Evolutionary conservation across 2,329 filamentous ascomycete species (phyloP), one percentile per base, ranked within the genome.

Genomic region (Tolypocladium ophioglossoides): DNA sequence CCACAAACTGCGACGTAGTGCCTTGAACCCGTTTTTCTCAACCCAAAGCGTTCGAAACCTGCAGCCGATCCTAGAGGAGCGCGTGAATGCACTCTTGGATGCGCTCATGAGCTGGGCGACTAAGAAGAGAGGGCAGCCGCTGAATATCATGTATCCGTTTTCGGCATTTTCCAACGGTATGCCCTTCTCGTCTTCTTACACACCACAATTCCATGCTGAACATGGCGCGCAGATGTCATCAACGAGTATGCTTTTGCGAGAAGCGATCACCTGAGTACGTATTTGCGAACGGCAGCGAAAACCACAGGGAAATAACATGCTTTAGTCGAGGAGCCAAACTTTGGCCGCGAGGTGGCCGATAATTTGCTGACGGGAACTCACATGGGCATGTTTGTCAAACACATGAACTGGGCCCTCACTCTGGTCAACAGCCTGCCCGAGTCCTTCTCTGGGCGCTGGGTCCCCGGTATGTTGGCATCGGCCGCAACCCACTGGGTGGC

Each of bases 181-280:
- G 59, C 14, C 32, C 49, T 6, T 6, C 38, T 7, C 4, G 4
- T 5, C 18, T 6, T 1, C 1, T 32, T 14, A 20, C 18, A 39
- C 8, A 12, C 6, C 18, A 22, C 55, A 61, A 55, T 59, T 22
- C 30, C 4, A 16, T 0, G 20, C 8, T 59, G 40, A 54, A 18
- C 39, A 38, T 11, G 30, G 27, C n/a, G 14, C 9, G n/a, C 27
- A 70, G 68, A 72, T 53, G 66, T 71, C 37, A 71, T 72, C 46
- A 71, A 71, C 54, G 69, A 72, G 60, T 72, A 72, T 56, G 65
- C 68, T 24, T 72, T 72, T 62, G 66, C 68, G 54, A 61, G 66
- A 52, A 67, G 62, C 53, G 65, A 68, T 27, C 67, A 68, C 37
- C 56, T 70, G 14, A 59, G 64, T 65, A 61, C 16, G 54, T 56